A percentile compares a stretch with the other conserved stretches of the same genome.
Evolutionary conservation across 371 early-diverging fungal species (phyloP).

Genomic region (Circinella minor): DNA sequence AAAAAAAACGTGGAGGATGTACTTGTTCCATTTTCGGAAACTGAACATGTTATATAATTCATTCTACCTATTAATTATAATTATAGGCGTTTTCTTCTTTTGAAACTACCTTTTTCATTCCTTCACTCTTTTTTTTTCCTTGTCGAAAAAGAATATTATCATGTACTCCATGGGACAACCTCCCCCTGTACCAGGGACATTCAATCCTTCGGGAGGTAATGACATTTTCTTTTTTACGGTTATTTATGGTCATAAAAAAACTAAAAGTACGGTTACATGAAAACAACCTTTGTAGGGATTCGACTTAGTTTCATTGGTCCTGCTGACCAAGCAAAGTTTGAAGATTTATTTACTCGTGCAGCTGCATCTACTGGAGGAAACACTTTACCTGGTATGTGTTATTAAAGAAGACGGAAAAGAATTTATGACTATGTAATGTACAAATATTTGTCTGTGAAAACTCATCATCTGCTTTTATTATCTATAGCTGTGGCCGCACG

Average conservation of each 20-base stretch:
- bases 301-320: constrained; percentile 52
- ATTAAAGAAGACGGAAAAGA: background rate
- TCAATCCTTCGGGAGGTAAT: constrained; percentile 1
- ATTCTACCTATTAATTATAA: background rate
- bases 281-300: constrained; percentile 28
- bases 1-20: background rate
- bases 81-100: background rate
- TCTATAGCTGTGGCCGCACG: constrained; percentile 42
- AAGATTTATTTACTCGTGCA: constrained; percentile 48
- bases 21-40: background rate
- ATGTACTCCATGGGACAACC: background rate
- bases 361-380: constrained; percentile 42
- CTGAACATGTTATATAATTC: background rate
- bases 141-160: background rate
- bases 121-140: background rate
- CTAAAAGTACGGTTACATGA: no score
- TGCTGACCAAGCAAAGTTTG: constrained; percentile 52
- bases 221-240: no score
- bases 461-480: constrained; percentile 1
- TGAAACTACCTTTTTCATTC: background rate
- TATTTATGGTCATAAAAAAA: no score
- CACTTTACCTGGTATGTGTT: constrained; percentile 40
- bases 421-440: no score
- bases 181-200: background rate
- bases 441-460: no score